These are phyloP conservation scores for Phyllosticta citriasiana DNA, from an alignment of 2,329 filamentous ascomycete species.

Conservation along the genomic window DNA sequence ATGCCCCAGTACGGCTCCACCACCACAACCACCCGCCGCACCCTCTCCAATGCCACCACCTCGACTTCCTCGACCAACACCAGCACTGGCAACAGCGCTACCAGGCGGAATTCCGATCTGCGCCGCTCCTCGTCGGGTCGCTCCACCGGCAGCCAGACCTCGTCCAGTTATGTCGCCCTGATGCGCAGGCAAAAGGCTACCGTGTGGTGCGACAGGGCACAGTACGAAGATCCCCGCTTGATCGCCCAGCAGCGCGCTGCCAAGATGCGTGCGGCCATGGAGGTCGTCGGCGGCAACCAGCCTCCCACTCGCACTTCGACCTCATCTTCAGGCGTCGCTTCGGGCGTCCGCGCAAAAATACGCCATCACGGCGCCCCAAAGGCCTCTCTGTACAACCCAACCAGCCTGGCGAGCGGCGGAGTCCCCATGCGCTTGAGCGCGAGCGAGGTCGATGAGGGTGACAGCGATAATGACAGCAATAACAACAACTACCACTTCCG, in stretches of 20 bases:
- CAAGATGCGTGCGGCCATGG: conserved; percentile 74
- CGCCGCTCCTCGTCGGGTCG: conserved; percentile 74
- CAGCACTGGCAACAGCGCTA: conserved; percentile 34
- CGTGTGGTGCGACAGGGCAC: conserved; percentile 93
- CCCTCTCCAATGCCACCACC: conserved; percentile 58
- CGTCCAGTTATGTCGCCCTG: conserved; percentile 85
- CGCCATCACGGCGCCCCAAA: conserved; percentile 75
- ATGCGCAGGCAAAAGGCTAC: conserved; percentile 95
- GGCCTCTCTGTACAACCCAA: conserved; percentile 68
- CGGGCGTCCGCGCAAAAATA: conserved; percentile 69
- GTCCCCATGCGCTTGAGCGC: conserved; percentile 88
- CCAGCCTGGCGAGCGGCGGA: conserved; percentile 64
- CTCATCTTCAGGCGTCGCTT: conserved; percentile 24
- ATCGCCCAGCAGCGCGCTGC: conserved; percentile 76
- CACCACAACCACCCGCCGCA: conserved; percentile 39
- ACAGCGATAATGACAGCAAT: conserved; percentile 59
- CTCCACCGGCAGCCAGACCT: conserved; percentile 47
- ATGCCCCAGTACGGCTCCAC: conserved; percentile 11
- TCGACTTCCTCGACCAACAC: conserved; percentile 54
- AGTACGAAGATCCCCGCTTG: conserved; percentile 80
- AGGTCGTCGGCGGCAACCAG: conserved; percentile 58
- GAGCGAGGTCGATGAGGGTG: conserved; percentile 86
- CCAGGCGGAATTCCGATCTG: conserved; percentile 41
- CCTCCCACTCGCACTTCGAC: conserved; percentile 27
- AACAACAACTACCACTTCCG: conserved; percentile 50